A percentile compares a stretch with the other conserved stretches of the same genome.
phyloP scores from a whole-genome alignment of 345 rosid species.

The Eucalyptus pauciflora region DNA sequence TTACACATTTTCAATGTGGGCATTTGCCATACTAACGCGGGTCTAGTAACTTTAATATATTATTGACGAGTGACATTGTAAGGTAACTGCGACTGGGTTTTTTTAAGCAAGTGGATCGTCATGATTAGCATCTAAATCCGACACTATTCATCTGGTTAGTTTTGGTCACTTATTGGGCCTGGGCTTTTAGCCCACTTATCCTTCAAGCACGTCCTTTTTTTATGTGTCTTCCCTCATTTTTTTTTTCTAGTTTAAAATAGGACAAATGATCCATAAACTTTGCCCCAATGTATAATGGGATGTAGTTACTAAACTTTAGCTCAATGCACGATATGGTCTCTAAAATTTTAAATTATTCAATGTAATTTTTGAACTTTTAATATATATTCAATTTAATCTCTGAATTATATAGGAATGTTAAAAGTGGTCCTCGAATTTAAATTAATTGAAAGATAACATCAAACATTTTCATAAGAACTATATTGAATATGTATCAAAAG shows the following conservation, averaged over 20 bases:
- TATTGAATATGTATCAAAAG: too few relatives aligned
- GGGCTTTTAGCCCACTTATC: not conserved
- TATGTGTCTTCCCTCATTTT: not conserved
- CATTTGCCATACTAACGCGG: not conserved
- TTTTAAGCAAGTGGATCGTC: not conserved
- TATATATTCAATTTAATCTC: too few relatives aligned
- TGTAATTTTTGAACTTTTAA: too few relatives aligned
- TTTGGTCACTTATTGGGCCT: not conserved
- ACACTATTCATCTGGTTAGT: not conserved
- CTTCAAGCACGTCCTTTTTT: not conserved
- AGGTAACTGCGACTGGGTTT: not conserved
- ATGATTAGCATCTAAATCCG: not conserved
- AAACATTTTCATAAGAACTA: too few relatives aligned
- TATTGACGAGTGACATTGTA: not conserved
- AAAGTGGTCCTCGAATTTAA: too few relatives aligned
- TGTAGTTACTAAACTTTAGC: too few relatives aligned
- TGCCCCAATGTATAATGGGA: too few relatives aligned
- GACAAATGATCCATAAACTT: too few relatives aligned
- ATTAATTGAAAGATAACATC: too few relatives aligned
- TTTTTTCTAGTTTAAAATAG: not conserved
- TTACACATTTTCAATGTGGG: not conserved
- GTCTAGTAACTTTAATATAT: not conserved
- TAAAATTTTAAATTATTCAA: too few relatives aligned
- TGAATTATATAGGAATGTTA: too few relatives aligned
- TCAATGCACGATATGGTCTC: rapidly evolving